Conservation (phyloP, 2,329 filamentous ascomycete species). For the Pochonia chlamydosporia region DNA sequence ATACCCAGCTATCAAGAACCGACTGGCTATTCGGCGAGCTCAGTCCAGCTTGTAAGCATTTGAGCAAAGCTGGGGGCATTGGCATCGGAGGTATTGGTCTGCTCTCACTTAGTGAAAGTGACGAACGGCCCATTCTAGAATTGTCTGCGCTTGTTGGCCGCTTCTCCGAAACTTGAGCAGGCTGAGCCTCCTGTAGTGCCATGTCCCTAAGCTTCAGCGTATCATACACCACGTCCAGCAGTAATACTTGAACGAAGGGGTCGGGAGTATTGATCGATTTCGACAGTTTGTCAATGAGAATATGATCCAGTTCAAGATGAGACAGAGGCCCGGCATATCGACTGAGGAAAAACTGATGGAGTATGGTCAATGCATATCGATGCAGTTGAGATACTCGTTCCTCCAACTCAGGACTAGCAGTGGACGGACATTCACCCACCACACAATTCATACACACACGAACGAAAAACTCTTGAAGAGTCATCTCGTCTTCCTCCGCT, state of each 20-base stretch:
- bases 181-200: conserved; percentile 31
- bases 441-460: conserved; percentile 61
- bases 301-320: conserved; percentile 61
- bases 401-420: conserved; percentile 19
- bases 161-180: conserved; percentile 43
- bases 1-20: conserved; percentile 87
- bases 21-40: conserved; percentile 66
- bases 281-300: conserved; percentile 63
- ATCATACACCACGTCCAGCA: conserved; percentile 73
- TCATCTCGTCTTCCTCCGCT: conserved; percentile 47
- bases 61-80: conserved; percentile 68
- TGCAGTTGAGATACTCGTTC: conserved; percentile 60
- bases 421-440: conserved; percentile 16
- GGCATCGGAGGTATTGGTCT: conserved; percentile 24
- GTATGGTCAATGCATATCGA: conserved; percentile 61
- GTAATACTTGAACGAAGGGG: conserved; percentile 66
- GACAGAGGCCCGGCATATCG: conserved; percentile 54
- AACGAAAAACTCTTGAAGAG: conserved; percentile 63
- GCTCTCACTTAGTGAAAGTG: conserved; percentile 26
- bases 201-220: conserved; percentile 61
- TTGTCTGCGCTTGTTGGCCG: conserved; percentile 36
- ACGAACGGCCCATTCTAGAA: conserved; percentile 31
- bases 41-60: conserved; percentile 77
- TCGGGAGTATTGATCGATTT: conserved; percentile 57
- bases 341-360: conserved; percentile 63